A percentile compares a stretch with the other conserved stretches of the same genome.
Evolutionary conservation across 768 basidiomycete species (phyloP).

Genomic region (Hortiboletus flavorubellus): DNA sequence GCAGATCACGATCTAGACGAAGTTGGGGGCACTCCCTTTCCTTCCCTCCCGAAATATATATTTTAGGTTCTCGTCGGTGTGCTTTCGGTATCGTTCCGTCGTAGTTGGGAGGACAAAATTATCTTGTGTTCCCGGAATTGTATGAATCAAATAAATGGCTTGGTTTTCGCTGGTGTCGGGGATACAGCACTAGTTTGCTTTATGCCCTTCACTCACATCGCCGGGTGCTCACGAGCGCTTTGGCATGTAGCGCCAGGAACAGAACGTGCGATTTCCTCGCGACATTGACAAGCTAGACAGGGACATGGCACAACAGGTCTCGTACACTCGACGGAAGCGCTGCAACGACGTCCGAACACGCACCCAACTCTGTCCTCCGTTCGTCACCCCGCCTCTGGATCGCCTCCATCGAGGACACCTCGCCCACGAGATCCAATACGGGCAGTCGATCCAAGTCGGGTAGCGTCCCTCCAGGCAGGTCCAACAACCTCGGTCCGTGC

Average conservation of each 20-base stretch:
- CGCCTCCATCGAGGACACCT: constrained; percentile 33
- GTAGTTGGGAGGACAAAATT: constrained; percentile 19
- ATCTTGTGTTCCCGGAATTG: constrained; percentile 18
- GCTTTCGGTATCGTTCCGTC: constrained; percentile 4
- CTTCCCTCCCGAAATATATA: neutral
- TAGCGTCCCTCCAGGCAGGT: constrained; percentile 53
- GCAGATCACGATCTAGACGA: constrained; percentile 54
- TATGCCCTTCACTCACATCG: no score
- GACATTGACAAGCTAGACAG: constrained; percentile 4
- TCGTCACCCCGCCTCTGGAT: constrained; percentile 35
- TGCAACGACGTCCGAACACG: constrained; percentile 22
- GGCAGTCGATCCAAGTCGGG: constrained; percentile 58
- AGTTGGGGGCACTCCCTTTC: no score
- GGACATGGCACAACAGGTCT: constrained; percentile 20
- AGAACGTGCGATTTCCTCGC: neutral
- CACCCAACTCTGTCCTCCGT: constrained; percentile 35
- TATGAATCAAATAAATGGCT: constrained; percentile 15
- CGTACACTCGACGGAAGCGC: constrained; percentile 23
- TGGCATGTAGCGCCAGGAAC: neutral
- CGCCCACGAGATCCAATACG: constrained; percentile 64
- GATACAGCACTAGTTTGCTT: neutral
- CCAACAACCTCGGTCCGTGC: constrained; percentile 41
- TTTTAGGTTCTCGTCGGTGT: neutral
- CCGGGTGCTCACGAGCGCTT: no score
- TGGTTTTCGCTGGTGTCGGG: neutral